phyloP scores from a whole-genome alignment of 108 stramenopile species.

The Bacterosira constricta region DNA sequence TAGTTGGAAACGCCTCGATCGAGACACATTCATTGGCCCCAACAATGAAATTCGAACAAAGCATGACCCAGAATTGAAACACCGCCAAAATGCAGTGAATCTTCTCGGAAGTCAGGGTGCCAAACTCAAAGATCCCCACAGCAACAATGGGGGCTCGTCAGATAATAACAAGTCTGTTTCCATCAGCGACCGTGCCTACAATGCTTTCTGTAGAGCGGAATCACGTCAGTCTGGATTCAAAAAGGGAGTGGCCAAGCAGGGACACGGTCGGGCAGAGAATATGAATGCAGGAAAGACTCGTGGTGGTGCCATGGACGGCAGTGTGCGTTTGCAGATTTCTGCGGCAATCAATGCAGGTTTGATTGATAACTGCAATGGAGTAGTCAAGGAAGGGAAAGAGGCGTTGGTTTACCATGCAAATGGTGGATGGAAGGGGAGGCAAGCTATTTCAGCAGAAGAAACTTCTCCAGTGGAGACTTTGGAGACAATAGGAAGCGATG shows the following conservation, averaged over 20 bases:
- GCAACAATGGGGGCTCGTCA: no score
- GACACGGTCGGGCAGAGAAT: constrained; percentile 71
- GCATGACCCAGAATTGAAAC: constrained; percentile 68
- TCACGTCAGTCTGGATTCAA: constrained; percentile 50
- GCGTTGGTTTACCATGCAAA: constrained; percentile 81
- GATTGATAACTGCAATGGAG: constrained; percentile 73
- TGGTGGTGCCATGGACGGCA: constrained; percentile 74
- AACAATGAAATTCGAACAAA: constrained; percentile 77
- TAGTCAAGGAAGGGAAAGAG: constrained; percentile 87
- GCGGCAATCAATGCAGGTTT: constrained; percentile 68
- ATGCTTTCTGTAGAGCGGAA: constrained; percentile 56
- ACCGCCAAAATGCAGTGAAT: constrained; percentile 56
- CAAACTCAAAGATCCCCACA: constrained; percentile 16
- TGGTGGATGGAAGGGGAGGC: constrained; percentile 26
- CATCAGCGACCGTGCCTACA: constrained; percentile 46
- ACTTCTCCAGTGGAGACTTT: background rate
- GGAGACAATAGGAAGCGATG: constrained; percentile 39
- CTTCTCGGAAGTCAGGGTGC: background rate
- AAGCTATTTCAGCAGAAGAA: background rate
- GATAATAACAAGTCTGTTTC: constrained; percentile 2
- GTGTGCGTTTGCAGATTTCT: constrained; percentile 64
- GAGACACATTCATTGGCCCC: constrained; percentile 66
- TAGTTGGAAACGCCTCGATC: constrained; percentile 55
- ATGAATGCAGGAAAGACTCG: constrained; percentile 59
- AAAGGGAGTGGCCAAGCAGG: constrained; percentile 78